Base-by-base conservation (phyloP, 2,329 filamentous ascomycete genomes). In the Talaromyces sp. region DNA sequence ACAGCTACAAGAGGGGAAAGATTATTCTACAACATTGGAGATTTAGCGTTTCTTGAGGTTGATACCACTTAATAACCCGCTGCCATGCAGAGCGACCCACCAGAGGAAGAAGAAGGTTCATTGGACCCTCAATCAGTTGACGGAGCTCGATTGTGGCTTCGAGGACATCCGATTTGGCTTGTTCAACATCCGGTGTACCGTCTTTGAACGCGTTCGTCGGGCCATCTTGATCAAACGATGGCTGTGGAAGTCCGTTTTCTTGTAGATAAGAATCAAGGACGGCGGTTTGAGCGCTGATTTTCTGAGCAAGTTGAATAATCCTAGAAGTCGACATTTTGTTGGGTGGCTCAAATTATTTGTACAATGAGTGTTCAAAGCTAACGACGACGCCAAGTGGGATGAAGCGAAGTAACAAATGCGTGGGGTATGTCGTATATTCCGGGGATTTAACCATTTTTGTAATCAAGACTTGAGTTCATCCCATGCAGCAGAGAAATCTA, bases 1-100 rank as follows among this genome's bases (percentile, higher is more conserved):
- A 62, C 38, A 27, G 60, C 57, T 58, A 61, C 59, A n/a, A 61
- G 29, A 19, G 59, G 59, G 2, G 50, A 41, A 19, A 61, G 58
- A 46, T 61, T 61, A 4, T 31, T 32, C 27, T 55, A 10, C 29
- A 19, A 24, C 21, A 5, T 4, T 31, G 19, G 21, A 24, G 55
- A 55, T 51, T 61, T 17, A 11, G n/a, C 21, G 17, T n/a, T 52
- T 27, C 17, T 10, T 24, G 24, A 8, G 19, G 14, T 13, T 51
- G 17, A 29, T 52, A 13, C 49, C 13, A 52, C 21, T 27, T 17
- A 27, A 52, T 27, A 27, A 6, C 27, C n/a, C 27, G 11, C 24
- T n/a, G 21, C 1, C 24, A 52, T 43, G 54, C 21, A 24, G 31
- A 31, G 14, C 27, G 46, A 38, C 56, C 13, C 50, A 53, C 59